A percentile compares a stretch with the other conserved stretches of the same genome.
These are phyloP conservation scores for Chalciporus sphaerocephalus DNA, from an alignment of 768 basidiomycete genomes.

Conservation along the genomic window DNA sequence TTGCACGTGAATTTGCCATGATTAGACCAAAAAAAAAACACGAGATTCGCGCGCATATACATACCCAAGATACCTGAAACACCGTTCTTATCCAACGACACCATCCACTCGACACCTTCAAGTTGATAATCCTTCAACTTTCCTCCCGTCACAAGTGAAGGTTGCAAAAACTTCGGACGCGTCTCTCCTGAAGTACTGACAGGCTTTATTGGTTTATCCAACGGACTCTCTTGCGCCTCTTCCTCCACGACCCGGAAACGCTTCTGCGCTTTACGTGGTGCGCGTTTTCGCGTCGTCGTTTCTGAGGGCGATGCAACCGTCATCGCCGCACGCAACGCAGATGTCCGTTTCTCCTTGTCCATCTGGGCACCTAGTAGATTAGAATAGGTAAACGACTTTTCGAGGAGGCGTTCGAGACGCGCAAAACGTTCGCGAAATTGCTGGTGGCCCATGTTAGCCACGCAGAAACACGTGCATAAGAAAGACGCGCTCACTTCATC, in stretches of 20 bases:
- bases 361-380: constrained; percentile 67
- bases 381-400: constrained; percentile 76
- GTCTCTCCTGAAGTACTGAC: neutral
- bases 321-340: constrained; percentile 28
- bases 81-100: constrained; percentile 78
- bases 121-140: constrained; percentile 88
- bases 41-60: constrained; percentile 25
- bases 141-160: constrained; percentile 76
- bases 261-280: constrained; percentile 5
- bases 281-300: constrained; percentile 14
- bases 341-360: constrained; percentile 50
- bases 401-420: constrained; percentile 61
- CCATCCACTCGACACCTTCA: constrained; percentile 95
- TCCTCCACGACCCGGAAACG: constrained; percentile 11
- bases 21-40: constrained; percentile 3
- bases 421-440: constrained; percentile 47
- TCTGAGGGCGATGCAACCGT: constrained; percentile 9
- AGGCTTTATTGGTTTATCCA: constrained; percentile 12
- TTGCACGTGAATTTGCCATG: neutral
- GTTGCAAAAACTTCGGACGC: constrained; percentile 58
- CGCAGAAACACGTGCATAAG: neutral
- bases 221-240: neutral
- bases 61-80: constrained; percentile 75
- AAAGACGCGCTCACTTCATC: constrained; percentile 15
- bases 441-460: constrained; percentile 24